These are phyloP conservation scores for Talaromyces wortmannii DNA, from an alignment of 495 filamentous ascomycete genomes.

Conservation along the genomic window DNA sequence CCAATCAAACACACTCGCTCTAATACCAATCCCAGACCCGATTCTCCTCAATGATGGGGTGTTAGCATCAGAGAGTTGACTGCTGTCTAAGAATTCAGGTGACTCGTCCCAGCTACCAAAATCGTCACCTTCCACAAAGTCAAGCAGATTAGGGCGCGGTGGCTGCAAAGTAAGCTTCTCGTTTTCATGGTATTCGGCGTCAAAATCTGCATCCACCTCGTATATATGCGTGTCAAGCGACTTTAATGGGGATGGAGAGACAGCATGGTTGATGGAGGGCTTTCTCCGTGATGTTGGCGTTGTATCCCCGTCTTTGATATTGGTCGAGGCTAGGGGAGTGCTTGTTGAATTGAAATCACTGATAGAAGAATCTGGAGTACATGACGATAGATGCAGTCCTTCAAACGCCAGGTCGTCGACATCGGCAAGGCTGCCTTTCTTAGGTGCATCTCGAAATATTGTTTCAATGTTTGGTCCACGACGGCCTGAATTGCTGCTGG, in stretches of 20 bases:
- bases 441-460: conserved; percentile 75
- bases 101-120: neutral
- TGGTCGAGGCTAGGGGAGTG: conserved; percentile 1
- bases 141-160: neutral
- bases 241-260: neutral
- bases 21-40: conserved; percentile 5
- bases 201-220: neutral
- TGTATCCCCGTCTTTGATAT: neutral
- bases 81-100: neutral
- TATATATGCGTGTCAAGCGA: neutral
- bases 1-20: conserved; percentile 71
- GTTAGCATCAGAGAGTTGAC: neutral
- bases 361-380: conserved; percentile 1
- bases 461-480: conserved; percentile 64
- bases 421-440: neutral
- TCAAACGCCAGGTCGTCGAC: conserved; percentile 1
- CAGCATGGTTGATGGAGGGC: neutral
- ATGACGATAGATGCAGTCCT: conserved; percentile 1
- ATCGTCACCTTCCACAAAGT: neutral
- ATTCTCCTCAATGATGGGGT: conserved; percentile 15
- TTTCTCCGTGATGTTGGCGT: conserved; percentile 1
- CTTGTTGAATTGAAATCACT: conserved; percentile 1
- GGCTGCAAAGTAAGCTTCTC: neutral
- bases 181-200: neutral
- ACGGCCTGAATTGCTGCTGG: conserved; percentile 39